Evolutionary conservation across 2,329 filamentous ascomycete species (phyloP), one percentile per base, ranked within the genome.

Genomic region (Aureobasidium sp.): DNA sequence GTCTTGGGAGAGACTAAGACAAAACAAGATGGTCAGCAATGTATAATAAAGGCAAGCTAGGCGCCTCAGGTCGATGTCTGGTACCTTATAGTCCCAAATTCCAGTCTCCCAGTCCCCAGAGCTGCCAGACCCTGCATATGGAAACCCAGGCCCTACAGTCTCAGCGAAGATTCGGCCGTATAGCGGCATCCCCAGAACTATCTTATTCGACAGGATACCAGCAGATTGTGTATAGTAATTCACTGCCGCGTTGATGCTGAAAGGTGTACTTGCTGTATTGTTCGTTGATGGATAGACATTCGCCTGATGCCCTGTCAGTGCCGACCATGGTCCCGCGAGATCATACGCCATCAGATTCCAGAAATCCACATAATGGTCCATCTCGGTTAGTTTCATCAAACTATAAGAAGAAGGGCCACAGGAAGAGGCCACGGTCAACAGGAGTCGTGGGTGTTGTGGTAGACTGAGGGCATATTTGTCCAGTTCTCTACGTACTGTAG

Each of bases 251-350:
- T 39, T 8, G 36, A 8, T 8, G 8, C 17, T 17, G 15, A 17
- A 39, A 39, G 36, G 36, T 39, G 36, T 39, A 17, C 36, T 39
- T 39, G 6, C 36, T 39, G 15, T 39, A 8, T 39, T 39, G 15
- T 39, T 39, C 36, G 4, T 39, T 17, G 36, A 39, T 17, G 15
- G 36, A 39, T 6, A 39, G 36, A 39, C 4, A 8, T 39, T 39
- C 36, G 13, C 13, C 36, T 92, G 87, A 76, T 97, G 92, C 5
- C 87, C 91, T 0, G 89, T 80, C 3, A 71, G 71, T 3, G 76
- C 67, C 69, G 92, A 89, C 91, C 91, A 97, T 3, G 85, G 87
- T 1, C 93, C 93, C 6, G 91, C 86, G 64, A 76, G 81, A 65
- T 81, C 79, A 66, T 81, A 81, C 1, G 77, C 76, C 79, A 81